Evolutionary conservation across 305 asterid species (phyloP).

Genomic region (Ajuga reptans): DNA sequence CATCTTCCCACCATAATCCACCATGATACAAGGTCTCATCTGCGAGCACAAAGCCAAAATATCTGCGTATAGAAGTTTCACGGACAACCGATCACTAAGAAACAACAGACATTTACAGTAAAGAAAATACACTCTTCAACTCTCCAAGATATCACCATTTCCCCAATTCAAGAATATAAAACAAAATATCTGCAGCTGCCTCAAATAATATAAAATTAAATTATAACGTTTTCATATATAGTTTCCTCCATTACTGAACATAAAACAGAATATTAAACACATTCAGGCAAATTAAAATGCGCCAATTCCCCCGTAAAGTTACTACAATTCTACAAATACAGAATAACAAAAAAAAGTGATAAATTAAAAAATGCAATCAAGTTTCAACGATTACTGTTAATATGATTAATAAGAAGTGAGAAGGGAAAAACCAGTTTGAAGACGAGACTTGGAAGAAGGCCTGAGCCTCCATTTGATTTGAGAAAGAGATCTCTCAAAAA

Average conservation of each 20-base stretch:
- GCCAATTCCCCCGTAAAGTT: neutral
- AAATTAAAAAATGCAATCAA: neutral
- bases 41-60: conserved; percentile 58
- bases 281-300: neutral
- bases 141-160: neutral
- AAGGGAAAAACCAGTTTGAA: conserved; percentile 47
- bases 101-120: neutral
- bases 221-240: neutral
- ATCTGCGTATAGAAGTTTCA: conserved; percentile 33
- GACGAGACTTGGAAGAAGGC: conserved; percentile 65
- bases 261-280: neutral
- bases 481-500: conserved; percentile 50
- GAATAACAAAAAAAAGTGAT: neutral
- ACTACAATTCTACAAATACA: too few relatives aligned
- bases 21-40: conserved; percentile 84
- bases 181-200: neutral
- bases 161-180: neutral
- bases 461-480: conserved; percentile 70
- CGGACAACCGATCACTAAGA: neutral
- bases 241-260: neutral
- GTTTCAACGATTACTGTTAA: neutral
- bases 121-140: neutral
- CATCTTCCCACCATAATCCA: conserved; percentile 93
- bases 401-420: neutral
- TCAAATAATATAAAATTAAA: neutral